Base-by-base conservation (phyloP, 768 basidiomycete genomes). In the Trametes cubensis region DNA sequence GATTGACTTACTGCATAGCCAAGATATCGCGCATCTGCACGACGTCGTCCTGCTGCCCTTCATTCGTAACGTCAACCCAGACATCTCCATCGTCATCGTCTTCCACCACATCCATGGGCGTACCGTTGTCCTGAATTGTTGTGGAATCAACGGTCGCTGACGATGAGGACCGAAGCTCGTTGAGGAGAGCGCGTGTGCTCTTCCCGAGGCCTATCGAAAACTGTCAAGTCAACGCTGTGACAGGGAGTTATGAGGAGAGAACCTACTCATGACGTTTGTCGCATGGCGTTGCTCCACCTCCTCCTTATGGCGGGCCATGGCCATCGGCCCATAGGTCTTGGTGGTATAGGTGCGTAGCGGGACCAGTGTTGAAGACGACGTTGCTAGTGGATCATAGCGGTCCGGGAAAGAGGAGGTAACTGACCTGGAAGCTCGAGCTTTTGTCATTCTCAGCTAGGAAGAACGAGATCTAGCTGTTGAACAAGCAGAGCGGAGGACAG, bases 1-100 rank as follows among this genome's bases (percentile, higher is more conserved):
- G 28, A 28, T 28, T 28, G 11, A 40, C 39, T 11, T 53, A 53
- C 51, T 34, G 51, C 17, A 53, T 6, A n/a, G 20, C 10, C 6
- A 53, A n/a, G 38, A 53, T 41, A 14, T 53, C 51, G 17, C 51
- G 51, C n/a, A 53, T 53, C 51, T 53, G 51, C 20, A 41, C 23
- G 7, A 34, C 51, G 17, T 39, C 39, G 6, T 53, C 51, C 18
- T 40, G n/a, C n/a, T 45, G 44, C 44, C 44, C 39, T 17, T 53
- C 38, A 10, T 53, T 38, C 2, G 30, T 34, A 15, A 53, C 15
- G 21, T 53, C 38, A 15, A 53, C 51, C 51, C 51, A 53, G n/a
- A 34, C 51, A 53, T 53, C 51, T 11, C n/a, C 50, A n/a, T 20
- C 34, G n/a, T 51, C 11, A 17, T 38, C 28, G 11, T n/a, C 30